These are phyloP conservation scores for Trichosanthes cucumerina DNA, from an alignment of 306 rosid genomes.

Conservation along the genomic window DNA sequence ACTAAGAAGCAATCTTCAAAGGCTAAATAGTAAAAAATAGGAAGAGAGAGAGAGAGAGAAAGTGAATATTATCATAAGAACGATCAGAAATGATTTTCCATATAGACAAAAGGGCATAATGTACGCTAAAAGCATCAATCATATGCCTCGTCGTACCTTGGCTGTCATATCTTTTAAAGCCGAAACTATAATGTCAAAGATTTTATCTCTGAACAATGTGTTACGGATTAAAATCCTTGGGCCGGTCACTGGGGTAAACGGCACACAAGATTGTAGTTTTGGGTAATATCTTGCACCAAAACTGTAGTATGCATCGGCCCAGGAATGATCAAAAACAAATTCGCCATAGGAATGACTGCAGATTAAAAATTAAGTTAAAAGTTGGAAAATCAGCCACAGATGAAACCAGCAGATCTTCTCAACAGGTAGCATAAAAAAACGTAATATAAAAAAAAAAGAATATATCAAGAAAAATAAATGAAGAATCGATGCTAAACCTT, in stretches of 20 bases:
- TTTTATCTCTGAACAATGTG: constrained; percentile 42
- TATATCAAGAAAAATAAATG: background rate
- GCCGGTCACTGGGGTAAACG: constrained; percentile 94
- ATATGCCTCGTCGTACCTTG: constrained; percentile 34
- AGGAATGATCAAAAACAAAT: constrained; percentile 93
- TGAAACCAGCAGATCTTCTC: background rate
- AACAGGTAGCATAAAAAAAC: background rate
- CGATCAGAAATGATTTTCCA: background rate
- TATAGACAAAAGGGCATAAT: background rate
- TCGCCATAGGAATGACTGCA: constrained; percentile 92
- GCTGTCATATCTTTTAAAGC: constrained; percentile 60
- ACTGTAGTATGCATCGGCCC: constrained; percentile 86
- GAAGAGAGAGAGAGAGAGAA: background rate
- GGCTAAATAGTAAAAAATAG: background rate
- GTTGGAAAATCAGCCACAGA: background rate
- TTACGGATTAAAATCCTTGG: constrained; percentile 74
- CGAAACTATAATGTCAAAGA: constrained; percentile 53
- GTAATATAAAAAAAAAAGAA: background rate
- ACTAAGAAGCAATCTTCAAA: background rate
- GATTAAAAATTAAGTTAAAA: constrained; percentile 9
- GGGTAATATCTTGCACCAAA: constrained; percentile 77
- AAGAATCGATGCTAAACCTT: constrained; percentile 29
- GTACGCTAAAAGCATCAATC: background rate
- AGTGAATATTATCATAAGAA: background rate
- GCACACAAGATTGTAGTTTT: constrained; percentile 77